Base-by-base conservation (phyloP, 768 basidiomycete species). In the Lentinula edodes region DNA sequence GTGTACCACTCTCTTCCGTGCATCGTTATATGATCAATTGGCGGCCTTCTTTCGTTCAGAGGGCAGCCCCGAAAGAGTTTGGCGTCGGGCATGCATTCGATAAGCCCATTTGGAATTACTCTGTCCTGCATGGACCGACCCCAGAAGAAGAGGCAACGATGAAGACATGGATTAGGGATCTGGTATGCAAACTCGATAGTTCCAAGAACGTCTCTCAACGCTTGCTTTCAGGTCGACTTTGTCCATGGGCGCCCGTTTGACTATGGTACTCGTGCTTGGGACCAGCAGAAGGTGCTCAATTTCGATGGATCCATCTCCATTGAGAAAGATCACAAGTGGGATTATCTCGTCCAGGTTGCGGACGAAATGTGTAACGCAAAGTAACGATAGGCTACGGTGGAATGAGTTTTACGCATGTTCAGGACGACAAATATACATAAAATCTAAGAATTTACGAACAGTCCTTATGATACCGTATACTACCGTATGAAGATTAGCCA, bases 31-130 rank as follows among this genome's bases (percentile, higher is more conserved):
- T 62, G 53, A 62, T 62, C 32, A 48, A 48, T 34, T 62, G 52
- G 52, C 52, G 61, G 18, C 61, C 54, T 20, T 55, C 53, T 5
- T 62, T 62, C 18, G 42, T 62, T 12, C 43, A 62, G 0, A 23
- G 28, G 23, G 20, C 34, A 32, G 46, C 61, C 3, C 52, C 52
- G 5, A 55, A 54, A 46, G 53, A 54, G 15, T 57, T 62, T 34
- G 61, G 61, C 15, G 61, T 62, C 15, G 23, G 32, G 3, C 61
- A 62, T 51, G 61, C 61, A 16, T 56, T 46, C 15, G 61, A 62
- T 43, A 62, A 62, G 41, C 61, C 61, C 36, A 54, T 62, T 5
- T 62, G 61, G 61, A 62, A 62, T 54, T 62, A 46, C 35, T 62
- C 61, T 16, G 23, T 62, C 32, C 20, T 55, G 42, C 61, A 62